Base-by-base conservation (phyloP, 805 yeast genomes). In the Myxozyma sirexii region DNA sequence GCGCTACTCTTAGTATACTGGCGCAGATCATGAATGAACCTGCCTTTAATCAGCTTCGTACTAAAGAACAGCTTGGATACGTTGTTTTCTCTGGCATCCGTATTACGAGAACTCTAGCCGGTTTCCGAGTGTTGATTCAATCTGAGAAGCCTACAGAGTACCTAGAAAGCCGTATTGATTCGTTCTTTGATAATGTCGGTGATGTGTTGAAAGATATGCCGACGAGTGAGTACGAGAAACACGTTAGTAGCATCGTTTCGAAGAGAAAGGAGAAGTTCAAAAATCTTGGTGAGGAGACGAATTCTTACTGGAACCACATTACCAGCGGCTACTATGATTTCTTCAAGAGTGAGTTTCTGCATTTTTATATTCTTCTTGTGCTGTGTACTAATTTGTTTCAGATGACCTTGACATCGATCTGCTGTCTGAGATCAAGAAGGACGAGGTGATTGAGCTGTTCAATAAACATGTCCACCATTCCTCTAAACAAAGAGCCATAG, bases 51-150 rank as follows among this genome's bases (percentile, higher is more conserved):
- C 88, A 88, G 63, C 79, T 93, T 59, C 82, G 99, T 74, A 93
- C 99, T 5, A 87, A 90, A 68, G 98, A 93, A 75, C 98, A 94
- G 73, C 79, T 93, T 33, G 99, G 99, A 1, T 93, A 93, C 69
- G 91, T 93, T 63, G 99, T 93, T 0, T 90, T 90, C 70, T 84
- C 94, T 45, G 88, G 96, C 0, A 76, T 81, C 26, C 77, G 87
- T 62, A 79, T 80, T 61, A 82, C 89, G 2, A 82, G 96, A 70
- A 86, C 94, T 23, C 82, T 87, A 4, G 79, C 83, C 70, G 92
- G 93, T 13, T 81, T 84, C 66, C 80, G 94, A 68, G 74, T 94
- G 13, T 76, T 92, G 65, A 80, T 92, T 52, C 99, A 93, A 75
- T 86, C 94, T 60, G 97, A 90, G 72, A 83, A 87, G 71, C 75